These are phyloP conservation scores for Diospyros lotus DNA, from an alignment of 148 eudicot genomes.

Conservation along the genomic window DNA sequence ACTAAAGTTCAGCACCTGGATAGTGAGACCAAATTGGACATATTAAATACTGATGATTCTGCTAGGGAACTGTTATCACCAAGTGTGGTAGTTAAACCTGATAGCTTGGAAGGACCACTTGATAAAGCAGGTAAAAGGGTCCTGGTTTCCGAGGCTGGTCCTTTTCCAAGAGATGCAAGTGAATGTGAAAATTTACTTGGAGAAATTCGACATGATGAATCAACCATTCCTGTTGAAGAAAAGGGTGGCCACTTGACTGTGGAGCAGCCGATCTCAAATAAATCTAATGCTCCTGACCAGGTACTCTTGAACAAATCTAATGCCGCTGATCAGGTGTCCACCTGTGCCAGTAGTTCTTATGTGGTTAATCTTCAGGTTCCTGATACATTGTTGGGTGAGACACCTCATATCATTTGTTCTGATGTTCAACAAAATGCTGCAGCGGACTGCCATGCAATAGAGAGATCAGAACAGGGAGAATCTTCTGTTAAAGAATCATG, in stretches of 20 bases:
- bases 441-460: constrained; percentile 1
- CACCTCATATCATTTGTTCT: constrained; percentile 7
- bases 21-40: constrained; percentile 5
- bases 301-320: constrained; percentile 3
- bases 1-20: constrained; percentile 17
- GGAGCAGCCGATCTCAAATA: constrained; percentile 9
- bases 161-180: constrained; percentile 15
- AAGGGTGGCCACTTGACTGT: constrained; percentile 17
- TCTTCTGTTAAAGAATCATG: constrained; percentile 17
- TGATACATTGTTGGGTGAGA: constrained; percentile 20
- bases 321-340: constrained; percentile 16
- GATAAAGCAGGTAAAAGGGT: constrained; percentile 11
- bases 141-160: constrained; percentile 13
- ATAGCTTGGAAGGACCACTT: constrained; percentile 7
- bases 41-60: background rate
- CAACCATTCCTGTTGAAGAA: constrained; percentile 15
- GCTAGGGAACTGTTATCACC: constrained; percentile 3
- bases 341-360: constrained; percentile 12
- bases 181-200: constrained; percentile 19
- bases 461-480: constrained; percentile 22
- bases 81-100: constrained; percentile 7
- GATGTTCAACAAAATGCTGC: constrained; percentile 24
- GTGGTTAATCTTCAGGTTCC: constrained; percentile 18
- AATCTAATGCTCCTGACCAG: constrained; percentile 15
- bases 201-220: constrained; percentile 16